Percentiles rank a stretch among this genome's conserved stretches.
phyloP scores from a whole-genome alignment of 2,329 filamentous ascomycete species.

The Penicillium sp. region DNA sequence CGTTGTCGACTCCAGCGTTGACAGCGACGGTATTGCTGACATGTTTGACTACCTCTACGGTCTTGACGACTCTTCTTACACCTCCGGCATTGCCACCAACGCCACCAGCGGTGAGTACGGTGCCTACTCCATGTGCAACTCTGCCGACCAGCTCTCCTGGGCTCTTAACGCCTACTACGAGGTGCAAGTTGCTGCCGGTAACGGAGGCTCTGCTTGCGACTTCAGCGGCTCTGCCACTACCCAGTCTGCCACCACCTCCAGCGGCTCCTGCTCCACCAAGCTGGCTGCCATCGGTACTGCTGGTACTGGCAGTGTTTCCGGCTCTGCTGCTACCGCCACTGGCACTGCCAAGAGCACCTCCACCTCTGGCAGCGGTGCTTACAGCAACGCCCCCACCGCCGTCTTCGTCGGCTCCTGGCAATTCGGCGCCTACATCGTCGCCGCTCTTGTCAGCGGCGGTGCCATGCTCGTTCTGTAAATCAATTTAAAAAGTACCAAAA shows the following conservation, averaged over 20 bases:
- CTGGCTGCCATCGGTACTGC: slow-evolving; percentile 37
- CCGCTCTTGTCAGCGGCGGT: slow-evolving; percentile 40
- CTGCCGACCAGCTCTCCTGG: slow-evolving; percentile 43
- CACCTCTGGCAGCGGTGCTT: slow-evolving; percentile 30
- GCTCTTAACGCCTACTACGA: slow-evolving; percentile 47
- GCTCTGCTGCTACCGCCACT: slow-evolving; percentile 31
- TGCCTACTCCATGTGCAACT: slow-evolving; percentile 46
- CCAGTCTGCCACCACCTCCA: slow-evolving; percentile 28
- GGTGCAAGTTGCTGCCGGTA: slow-evolving; percentile 31
- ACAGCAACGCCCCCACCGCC: slow-evolving; percentile 26
- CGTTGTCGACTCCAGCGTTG: slow-evolving; percentile 57
- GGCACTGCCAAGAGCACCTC: slow-evolving; percentile 36
- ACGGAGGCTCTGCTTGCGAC: slow-evolving; percentile 38
- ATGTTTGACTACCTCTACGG: slow-evolving; percentile 61
- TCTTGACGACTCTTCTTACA: slow-evolving; percentile 26
- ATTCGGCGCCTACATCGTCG: slow-evolving; percentile 41
- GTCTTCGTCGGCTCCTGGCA: slow-evolving; percentile 39
- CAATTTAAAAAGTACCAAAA: neutral
- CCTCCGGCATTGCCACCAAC: slow-evolving; percentile 37
- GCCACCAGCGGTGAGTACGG: slow-evolving; percentile 42
- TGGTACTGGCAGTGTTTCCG: slow-evolving; percentile 38
- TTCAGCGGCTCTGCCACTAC: slow-evolving; percentile 42
- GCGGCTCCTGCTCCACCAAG: slow-evolving; percentile 32
- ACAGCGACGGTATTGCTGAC: slow-evolving; percentile 56
- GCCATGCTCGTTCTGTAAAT: slow-evolving; percentile 47